A percentile compares a stretch with the other conserved stretches of the same genome.
These are phyloP conservation scores for Suhomyces vadensis DNA, from an alignment of 805 yeast species.

Conservation along the genomic window DNA sequence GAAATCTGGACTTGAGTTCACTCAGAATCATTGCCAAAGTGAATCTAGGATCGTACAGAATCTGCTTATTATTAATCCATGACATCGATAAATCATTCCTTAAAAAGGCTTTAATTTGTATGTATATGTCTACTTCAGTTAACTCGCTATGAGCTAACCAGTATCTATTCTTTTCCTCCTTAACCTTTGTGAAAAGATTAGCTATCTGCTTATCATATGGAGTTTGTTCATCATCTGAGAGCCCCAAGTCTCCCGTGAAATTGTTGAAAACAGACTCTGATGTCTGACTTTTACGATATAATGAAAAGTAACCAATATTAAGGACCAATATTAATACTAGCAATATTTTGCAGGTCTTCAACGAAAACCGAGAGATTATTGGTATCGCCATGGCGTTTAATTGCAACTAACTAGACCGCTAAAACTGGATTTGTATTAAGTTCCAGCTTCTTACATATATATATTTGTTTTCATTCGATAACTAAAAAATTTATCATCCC, in stretches of 20 bases:
- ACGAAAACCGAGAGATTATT: background rate
- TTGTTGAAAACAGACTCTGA: background rate
- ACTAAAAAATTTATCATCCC: background rate
- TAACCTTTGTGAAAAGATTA: conserved; percentile 16
- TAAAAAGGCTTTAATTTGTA: conserved; percentile 18
- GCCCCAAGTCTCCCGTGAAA: background rate
- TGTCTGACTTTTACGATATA: background rate
- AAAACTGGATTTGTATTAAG: background rate
- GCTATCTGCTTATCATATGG: background rate
- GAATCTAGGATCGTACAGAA: conserved; percentile 24
- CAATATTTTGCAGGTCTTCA: background rate
- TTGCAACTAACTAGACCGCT: background rate
- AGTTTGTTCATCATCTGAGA: background rate
- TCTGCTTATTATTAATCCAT: conserved; percentile 20
- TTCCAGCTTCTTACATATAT: background rate
- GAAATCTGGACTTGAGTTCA: conserved; percentile 6
- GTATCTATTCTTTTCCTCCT: conserved; percentile 18
- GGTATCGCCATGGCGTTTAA: background rate
- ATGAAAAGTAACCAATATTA: conserved; percentile 5
- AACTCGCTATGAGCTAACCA: conserved; percentile 28
- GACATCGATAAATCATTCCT: conserved; percentile 14
- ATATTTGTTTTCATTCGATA: background rate
- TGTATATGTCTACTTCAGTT: conserved; percentile 14
- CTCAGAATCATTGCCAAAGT: conserved; percentile 18
- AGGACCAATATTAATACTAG: conserved; percentile 2